These are phyloP conservation scores for Nigrospora osmanthi DNA, from an alignment of 2,329 filamentous ascomycete genomes.

Conservation along the genomic window DNA sequence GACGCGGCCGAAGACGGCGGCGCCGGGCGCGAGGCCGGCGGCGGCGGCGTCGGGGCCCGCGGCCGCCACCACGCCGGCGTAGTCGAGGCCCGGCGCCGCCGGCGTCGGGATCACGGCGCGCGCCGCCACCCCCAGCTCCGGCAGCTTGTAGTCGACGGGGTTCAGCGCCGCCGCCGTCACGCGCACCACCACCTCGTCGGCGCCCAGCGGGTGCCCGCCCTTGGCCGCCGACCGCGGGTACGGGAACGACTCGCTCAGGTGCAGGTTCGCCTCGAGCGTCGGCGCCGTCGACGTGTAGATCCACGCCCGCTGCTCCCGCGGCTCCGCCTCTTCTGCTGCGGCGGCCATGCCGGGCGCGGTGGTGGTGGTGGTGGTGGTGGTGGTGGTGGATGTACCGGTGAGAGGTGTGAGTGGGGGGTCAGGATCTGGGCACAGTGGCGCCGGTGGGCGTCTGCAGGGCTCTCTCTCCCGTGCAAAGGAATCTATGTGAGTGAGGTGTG, in stretches of 20 bases:
- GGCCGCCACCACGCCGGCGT: constrained; percentile 32
- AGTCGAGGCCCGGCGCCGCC: constrained; percentile 42
- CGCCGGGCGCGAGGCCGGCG: constrained; percentile 24
- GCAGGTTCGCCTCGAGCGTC: constrained; percentile 45
- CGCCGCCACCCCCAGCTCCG: constrained; percentile 37
- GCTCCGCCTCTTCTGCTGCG: background rate
- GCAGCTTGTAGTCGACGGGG: constrained; percentile 57
- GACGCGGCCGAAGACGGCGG: constrained; percentile 36
- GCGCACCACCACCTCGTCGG: constrained; percentile 43
- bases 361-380: background rate
- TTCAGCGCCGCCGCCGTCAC: constrained; percentile 49
- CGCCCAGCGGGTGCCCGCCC: constrained; percentile 12
- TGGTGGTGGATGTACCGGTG: background rate
- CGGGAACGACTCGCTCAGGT: constrained; percentile 31
- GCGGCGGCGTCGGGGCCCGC: constrained; percentile 8
- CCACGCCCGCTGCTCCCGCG: constrained; percentile 39
- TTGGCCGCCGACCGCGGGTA: constrained; percentile 24
- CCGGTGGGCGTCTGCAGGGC: too few species aligned
- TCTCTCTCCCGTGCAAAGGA: too few species aligned
- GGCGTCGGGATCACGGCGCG: constrained; percentile 29
- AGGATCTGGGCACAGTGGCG: too few species aligned
- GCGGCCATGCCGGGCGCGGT: too few species aligned
- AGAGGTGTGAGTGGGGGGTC: background rate
- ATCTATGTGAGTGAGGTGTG: too few species aligned
- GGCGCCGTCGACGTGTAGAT: constrained; percentile 37